phyloP scores from a whole-genome alignment of 192 early-diverging fungal genomes.

The Kappamyces sp. region DNA sequence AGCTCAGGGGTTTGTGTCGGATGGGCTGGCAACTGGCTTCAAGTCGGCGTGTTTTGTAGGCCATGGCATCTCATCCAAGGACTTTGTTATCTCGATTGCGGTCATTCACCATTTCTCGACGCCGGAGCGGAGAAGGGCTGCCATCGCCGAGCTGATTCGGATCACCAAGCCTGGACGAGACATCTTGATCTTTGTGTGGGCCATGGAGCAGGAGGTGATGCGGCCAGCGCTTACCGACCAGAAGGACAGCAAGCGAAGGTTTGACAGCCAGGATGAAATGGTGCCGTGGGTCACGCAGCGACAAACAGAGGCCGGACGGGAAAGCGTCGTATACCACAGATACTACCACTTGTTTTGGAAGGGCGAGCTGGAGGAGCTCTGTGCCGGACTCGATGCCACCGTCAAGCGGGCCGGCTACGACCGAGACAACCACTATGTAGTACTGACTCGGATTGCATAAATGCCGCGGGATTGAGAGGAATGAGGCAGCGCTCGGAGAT shows the following conservation, averaged over 20 bases:
- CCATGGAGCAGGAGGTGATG: conserved; percentile 75
- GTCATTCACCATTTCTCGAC: conserved; percentile 92
- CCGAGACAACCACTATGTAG: conserved; percentile 91
- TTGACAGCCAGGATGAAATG: conserved; percentile 86
- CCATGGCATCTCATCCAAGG: conserved; percentile 35
- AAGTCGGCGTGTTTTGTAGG: background rate
- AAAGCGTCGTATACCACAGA: conserved; percentile 32
- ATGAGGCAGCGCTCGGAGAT: too few relatives aligned
- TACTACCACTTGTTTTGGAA: conserved; percentile 91
- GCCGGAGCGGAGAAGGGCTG: conserved; percentile 60
- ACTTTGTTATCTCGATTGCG: conserved; percentile 93
- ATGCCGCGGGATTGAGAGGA: too few relatives aligned
- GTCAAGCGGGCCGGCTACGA: conserved; percentile 81
- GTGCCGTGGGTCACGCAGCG: conserved; percentile 82
- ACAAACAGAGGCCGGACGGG: conserved; percentile 26
- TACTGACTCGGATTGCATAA: conserved; percentile 19
- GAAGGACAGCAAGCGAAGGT: conserved; percentile 65
- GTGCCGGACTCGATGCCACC: conserved; percentile 36
- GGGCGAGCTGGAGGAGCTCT: conserved; percentile 74
- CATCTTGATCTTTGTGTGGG: conserved; percentile 91
- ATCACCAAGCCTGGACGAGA: conserved; percentile 65
- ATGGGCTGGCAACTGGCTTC: conserved; percentile 8
- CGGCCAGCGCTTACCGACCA: background rate
- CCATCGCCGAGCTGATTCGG: conserved; percentile 72
- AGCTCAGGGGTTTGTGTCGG: conserved; percentile 5